Evolutionary conservation across 2,329 filamentous ascomycete species (phyloP).

Genomic region (Colletotrichum graminicola): DNA sequence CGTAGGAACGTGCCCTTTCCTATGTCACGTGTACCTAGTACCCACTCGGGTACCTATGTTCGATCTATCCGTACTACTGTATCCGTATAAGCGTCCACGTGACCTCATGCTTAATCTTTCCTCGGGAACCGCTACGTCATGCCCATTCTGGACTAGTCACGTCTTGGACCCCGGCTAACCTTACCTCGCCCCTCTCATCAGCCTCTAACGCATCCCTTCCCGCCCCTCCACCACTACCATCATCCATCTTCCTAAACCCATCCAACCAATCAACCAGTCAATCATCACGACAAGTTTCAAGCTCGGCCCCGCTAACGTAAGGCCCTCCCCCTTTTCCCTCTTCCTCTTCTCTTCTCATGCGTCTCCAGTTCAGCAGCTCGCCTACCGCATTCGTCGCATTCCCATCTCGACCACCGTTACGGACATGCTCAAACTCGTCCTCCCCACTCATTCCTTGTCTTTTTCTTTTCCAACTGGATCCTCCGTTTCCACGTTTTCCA

Average conservation of each 20-base stretch:
- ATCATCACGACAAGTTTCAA: neutral
- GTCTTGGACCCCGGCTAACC: conserved; percentile 33
- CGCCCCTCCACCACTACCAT: conserved; percentile 34
- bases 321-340: neutral
- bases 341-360: neutral
- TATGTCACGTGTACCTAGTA: too few relatives aligned
- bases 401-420: conserved; percentile 14
- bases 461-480: too few relatives aligned
- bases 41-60: too few relatives aligned
- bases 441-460: neutral
- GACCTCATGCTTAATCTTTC: conserved; percentile 22
- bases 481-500: conserved; percentile 21
- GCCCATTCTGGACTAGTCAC: neutral
- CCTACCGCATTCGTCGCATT: neutral
- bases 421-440: conserved; percentile 1
- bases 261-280: neutral
- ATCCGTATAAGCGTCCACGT: neutral
- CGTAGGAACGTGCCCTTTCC: too few relatives aligned
- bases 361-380: neutral
- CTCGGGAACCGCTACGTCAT: conserved; percentile 1
- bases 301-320: conserved; percentile 8
- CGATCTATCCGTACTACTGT: too few relatives aligned
- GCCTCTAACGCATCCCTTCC: conserved; percentile 36
- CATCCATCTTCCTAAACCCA: neutral
- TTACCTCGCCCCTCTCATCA: conserved; percentile 22